These are phyloP conservation scores for Anthracocystis panici-leucophaei DNA, from an alignment of 1,284 basidiomycete species.

Conservation along the genomic window DNA sequence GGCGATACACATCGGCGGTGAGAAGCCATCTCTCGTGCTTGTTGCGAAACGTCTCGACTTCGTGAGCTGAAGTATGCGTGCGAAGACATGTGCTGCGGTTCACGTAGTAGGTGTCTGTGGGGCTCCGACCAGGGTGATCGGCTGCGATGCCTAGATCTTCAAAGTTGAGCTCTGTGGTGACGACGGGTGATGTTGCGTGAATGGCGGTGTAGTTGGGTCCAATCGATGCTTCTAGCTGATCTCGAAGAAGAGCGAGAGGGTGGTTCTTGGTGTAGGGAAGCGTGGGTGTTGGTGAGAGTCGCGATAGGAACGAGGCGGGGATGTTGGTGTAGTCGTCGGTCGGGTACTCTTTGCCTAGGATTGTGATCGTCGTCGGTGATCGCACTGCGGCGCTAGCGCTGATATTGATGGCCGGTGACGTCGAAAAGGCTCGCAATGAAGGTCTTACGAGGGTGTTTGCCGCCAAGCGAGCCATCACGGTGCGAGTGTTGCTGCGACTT, in stretches of 20 bases:
- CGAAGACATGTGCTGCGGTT: slow-evolving; percentile 91
- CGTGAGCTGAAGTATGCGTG: slow-evolving; percentile 97
- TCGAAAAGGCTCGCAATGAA: slow-evolving; percentile 13
- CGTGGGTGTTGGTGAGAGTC: slow-evolving; percentile 74
- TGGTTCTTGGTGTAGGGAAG: slow-evolving; percentile 84
- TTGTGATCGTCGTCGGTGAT: slow-evolving; percentile 30
- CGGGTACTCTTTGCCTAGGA: slow-evolving; percentile 72
- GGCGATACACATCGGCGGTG: slow-evolving; percentile 96
- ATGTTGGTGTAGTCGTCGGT: slow-evolving; percentile 86
- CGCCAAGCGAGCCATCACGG: slow-evolving; percentile 2
- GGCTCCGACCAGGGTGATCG: slow-evolving; percentile 91
- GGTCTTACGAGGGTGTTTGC: neutral
- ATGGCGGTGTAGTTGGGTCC: slow-evolving; percentile 69
- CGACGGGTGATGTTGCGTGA: slow-evolving; percentile 83
- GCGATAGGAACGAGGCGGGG: slow-evolving; percentile 84
- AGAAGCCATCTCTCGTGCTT: slow-evolving; percentile 87
- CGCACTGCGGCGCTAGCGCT: neutral
- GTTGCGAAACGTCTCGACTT: slow-evolving; percentile 87
- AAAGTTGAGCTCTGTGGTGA: slow-evolving; percentile 92
- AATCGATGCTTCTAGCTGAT: slow-evolving; percentile 87
- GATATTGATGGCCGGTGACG: neutral
- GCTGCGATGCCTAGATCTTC: slow-evolving; percentile 93
- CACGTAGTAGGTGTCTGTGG: slow-evolving; percentile 95
- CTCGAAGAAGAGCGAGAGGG: slow-evolving; percentile 86
- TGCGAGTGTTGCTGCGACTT: neutral